Evolutionary conservation across 2,329 filamentous ascomycete species (phyloP).

Genomic region (Tolypocladium amazonense): DNA sequence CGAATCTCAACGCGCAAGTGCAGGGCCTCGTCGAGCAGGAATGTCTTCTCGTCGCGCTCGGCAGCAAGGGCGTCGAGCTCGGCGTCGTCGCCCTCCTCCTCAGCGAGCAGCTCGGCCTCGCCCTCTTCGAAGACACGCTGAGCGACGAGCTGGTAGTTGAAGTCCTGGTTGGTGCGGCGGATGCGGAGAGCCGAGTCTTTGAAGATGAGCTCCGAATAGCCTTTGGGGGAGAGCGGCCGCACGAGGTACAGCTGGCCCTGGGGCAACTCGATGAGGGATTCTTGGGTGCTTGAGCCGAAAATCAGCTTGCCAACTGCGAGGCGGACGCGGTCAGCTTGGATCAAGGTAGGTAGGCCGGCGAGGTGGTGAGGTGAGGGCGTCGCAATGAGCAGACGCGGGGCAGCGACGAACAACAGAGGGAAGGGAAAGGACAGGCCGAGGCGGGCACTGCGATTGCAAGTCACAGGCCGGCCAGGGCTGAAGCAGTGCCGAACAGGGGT

Average conservation of each 20-base stretch:
- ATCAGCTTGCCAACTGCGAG: conserved; percentile 75
- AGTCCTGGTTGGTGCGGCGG: conserved; percentile 85
- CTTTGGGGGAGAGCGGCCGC: conserved; percentile 87
- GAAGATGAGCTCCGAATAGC: conserved; percentile 97
- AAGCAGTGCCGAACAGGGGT: background rate
- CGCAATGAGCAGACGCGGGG: background rate
- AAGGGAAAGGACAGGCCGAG: background rate
- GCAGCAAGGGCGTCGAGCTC: conserved; percentile 60
- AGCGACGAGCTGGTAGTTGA: conserved; percentile 93
- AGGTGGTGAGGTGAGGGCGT: background rate
- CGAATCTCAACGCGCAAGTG: conserved; percentile 79
- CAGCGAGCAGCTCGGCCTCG: conserved; percentile 81
- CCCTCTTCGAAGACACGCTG: conserved; percentile 97
- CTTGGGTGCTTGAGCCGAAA: conserved; percentile 78
- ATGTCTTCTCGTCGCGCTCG: conserved; percentile 95
- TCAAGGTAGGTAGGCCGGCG: background rate
- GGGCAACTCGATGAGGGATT: conserved; percentile 86
- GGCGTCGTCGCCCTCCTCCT: conserved; percentile 78
- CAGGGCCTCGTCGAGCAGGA: conserved; percentile 84
- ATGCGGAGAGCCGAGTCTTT: conserved; percentile 92
- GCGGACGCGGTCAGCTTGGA: background rate
- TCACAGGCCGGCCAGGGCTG: background rate
- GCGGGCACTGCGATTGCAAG: background rate
- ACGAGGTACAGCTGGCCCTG: conserved; percentile 97
- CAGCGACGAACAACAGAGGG: background rate